phyloP scores from a whole-genome alignment of 768 basidiomycete species.

The Naganishia onofrii region DNA sequence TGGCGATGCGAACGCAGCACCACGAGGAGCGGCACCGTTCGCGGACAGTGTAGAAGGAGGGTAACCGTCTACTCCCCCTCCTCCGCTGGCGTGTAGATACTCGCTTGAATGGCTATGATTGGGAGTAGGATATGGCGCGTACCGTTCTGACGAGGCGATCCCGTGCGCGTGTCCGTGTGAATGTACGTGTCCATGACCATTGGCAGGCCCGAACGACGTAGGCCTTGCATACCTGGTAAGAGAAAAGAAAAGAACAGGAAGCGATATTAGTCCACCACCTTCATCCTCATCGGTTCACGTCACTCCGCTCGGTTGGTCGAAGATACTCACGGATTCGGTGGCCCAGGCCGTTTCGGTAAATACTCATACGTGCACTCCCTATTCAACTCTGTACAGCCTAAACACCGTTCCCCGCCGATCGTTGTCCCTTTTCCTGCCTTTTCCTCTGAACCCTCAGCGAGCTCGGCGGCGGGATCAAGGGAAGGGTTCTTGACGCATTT shows the following conservation, averaged over 20 bases:
- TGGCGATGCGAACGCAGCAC: background rate
- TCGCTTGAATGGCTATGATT: background rate
- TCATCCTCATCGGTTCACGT: background rate
- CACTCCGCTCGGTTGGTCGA: background rate
- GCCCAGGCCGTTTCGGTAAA: slow-evolving; percentile 23
- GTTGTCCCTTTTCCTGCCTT: background rate
- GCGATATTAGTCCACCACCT: background rate
- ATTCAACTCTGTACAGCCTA: slow-evolving; percentile 23
- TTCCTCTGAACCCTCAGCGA: too few species aligned
- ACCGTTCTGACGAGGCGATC: background rate
- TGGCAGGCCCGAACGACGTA: background rate
- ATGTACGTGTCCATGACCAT: too few species aligned
- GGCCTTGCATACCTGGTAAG: slow-evolving; percentile 11
- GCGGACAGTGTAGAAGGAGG: background rate
- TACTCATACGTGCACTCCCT: slow-evolving; percentile 28
- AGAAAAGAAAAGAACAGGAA: background rate
- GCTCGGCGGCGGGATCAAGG: too few species aligned
- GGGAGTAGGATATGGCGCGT: slow-evolving; percentile 3
- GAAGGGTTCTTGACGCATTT: slow-evolving; percentile 27
- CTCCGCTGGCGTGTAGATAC: too few species aligned
- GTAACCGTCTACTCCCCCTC: background rate
- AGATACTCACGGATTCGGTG: slow-evolving; percentile 26
- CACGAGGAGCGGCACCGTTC: too few species aligned
- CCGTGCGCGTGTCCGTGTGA: background rate
- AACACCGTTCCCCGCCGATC: slow-evolving; percentile 9